phyloP scores from a whole-genome alignment of 164 flowering plant genomes.

The Liquidambar formosana region DNA sequence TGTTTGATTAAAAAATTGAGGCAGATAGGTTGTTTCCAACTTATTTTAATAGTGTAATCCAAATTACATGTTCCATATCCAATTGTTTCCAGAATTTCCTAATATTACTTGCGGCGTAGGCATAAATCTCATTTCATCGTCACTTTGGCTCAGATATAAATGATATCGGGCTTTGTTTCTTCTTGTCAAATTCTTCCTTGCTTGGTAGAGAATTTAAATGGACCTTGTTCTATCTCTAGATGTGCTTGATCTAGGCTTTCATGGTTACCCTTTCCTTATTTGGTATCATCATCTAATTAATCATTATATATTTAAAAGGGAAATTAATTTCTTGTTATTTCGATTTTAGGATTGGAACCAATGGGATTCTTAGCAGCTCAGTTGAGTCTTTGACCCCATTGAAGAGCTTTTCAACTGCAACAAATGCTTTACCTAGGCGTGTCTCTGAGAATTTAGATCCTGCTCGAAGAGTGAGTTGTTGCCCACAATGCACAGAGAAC shows the following conservation, averaged over 20 bases:
- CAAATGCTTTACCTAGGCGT: constrained; percentile 33
- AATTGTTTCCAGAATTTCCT: not conserved
- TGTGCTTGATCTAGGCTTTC: too few species aligned
- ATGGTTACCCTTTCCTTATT: too few species aligned
- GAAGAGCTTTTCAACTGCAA: constrained; percentile 39
- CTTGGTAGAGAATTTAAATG: too few species aligned
- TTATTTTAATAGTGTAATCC: not conserved
- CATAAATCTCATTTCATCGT: too few species aligned
- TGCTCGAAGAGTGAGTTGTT: constrained; percentile 42
- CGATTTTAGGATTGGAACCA: constrained; percentile 53
- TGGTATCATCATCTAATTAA: not conserved
- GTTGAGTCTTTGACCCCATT: constrained; percentile 49
- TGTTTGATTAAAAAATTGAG: too few species aligned
- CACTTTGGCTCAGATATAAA: too few species aligned
- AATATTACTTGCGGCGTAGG: too few species aligned
- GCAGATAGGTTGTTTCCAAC: too few species aligned
- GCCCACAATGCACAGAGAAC: constrained; percentile 64
- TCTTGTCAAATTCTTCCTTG: too few species aligned
- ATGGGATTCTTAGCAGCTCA: constrained; percentile 58
- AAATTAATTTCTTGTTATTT: not conserved
- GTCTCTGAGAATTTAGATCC: constrained; percentile 52
- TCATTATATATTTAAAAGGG: too few species aligned
- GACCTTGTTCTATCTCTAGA: too few species aligned
- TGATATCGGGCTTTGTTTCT: too few species aligned
- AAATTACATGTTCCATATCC: not conserved